Evolutionary conservation across 768 basidiomycete genomes (phyloP), one percentile per base, ranked within the genome.

Genomic region (Cystobasidium onofrii): DNA sequence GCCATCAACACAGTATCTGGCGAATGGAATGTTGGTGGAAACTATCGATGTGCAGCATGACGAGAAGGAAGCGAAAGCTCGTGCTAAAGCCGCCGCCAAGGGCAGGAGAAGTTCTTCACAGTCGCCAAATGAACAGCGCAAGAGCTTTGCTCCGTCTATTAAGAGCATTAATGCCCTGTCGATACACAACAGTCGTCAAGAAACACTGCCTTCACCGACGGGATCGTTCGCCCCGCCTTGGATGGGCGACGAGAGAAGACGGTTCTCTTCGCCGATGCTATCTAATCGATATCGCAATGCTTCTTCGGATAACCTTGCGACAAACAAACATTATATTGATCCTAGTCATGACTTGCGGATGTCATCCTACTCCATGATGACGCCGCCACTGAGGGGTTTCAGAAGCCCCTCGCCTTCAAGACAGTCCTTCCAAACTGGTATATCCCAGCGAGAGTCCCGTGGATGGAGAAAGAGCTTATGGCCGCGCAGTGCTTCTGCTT

Each of bases 21-120:
- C 92, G 81, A 92, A 90, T 76, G 91, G 91, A 1, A 87, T 93
- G 85, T 90, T 92, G 65, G 88, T 92, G 9, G 92, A 94, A 77
- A 89, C 90, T 74, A 89, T 93, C 43, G 86, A 93, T 80, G 86
- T 93, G 23, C 86, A 88, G 60, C 66, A 74, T 20, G 78, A 81
- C 25, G 78, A 73, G 64, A 73, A 54, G 15, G 66, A 64, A 4
- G 75, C 65, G 6, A 55, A 65, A 23, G 74, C 54, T n/a, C 1
- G 41, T 17, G 74, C 75, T 54, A 13, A 46, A 72, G 61, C 61
- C 52, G 29, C 34, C 10, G 43, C 57, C 41, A 41, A 55, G 46
- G 18, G 50, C 3, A 33, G 27, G 27, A 64, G 17, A 9, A 36
- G 44, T 52, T 55, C 31, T 61, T 64, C 61, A 17, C 73, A 64